Evolutionary conservation across 495 filamentous ascomycete species (phyloP), one percentile per base, ranked within the genome.

Genomic region (Neurospora sublineolata): DNA sequence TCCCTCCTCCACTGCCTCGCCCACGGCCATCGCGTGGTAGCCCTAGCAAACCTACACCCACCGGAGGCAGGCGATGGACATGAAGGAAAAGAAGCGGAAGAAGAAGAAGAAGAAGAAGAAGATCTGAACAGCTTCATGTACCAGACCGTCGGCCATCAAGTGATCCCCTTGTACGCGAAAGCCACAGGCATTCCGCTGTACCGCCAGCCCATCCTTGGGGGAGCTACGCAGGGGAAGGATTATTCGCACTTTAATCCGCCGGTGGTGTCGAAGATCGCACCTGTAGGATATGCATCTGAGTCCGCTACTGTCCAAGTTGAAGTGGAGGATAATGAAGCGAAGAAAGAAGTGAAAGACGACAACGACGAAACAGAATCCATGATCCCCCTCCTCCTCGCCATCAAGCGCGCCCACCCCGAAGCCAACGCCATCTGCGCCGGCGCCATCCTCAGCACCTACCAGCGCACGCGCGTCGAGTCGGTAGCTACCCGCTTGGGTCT

Each of bases 91-190:
- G 70, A 58, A 16, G 41, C 52, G 37, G 71, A n/a, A 5, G 70
- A 73, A 27, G 77, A 74, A 58, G 76, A 5, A 41, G 14, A 80
- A 37, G 84, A 84, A 67, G 86, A 89, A 72, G 83, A 89, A 5
- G 93, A 96, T 80, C 86, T 95, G 74, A 91, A 99, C 82, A 97
- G 93, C 85, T 97, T 93, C 88, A 98, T 99, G 95, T 99, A 97
- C 85, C 95, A 99, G 83, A 98, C 96, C 1, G 92, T 96, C 69
- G 95, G 95, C 44, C 94, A 97, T 82, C 84, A 85, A 69, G 81
- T 97, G 23, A 91, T 97, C 68, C 95, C 94, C 7, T 86, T 97
- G 23, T 98, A 97, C 79, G 88, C 89, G 72, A 75, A 86, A 38
- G 93, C 92, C 3, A 88, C 97, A 4, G 85, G 84, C 2, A 82